Percentiles rank a stretch among this genome's conserved stretches.
Evolutionary conservation across 139 green algal genomes (phyloP).

Genomic region (Desmodesmus armatus): DNA sequence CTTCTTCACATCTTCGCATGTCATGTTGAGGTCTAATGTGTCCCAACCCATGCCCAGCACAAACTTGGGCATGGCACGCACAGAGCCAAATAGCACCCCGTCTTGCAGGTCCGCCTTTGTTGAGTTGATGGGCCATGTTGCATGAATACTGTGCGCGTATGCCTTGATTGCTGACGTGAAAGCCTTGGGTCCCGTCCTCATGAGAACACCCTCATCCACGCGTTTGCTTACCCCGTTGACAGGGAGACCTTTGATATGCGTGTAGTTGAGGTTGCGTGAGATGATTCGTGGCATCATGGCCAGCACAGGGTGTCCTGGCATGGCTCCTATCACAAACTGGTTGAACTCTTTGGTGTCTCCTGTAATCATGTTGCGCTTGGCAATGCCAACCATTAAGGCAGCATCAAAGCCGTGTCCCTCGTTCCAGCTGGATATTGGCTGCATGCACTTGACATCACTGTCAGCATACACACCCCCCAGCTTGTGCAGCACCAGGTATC

Average conservation of each 20-base stretch:
- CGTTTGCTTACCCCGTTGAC: background rate
- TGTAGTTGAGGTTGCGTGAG: conserved; percentile 12
- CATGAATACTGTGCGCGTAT: background rate
- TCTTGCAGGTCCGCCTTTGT: conserved; percentile 7
- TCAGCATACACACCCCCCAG: conserved; percentile 42
- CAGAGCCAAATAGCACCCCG: conserved; percentile 26
- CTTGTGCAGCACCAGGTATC: conserved; percentile 36
- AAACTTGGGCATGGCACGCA: conserved; percentile 41
- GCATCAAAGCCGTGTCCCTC: conserved; percentile 19
- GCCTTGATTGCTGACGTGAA: conserved; percentile 20
- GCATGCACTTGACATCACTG: conserved; percentile 44
- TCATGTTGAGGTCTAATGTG: conserved; percentile 39
- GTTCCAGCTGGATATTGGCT: conserved; percentile 42
- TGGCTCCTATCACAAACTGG: conserved; percentile 37
- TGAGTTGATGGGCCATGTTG: conserved; percentile 23
- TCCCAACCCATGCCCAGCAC: conserved; percentile 42
- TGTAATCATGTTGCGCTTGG: conserved; percentile 8
- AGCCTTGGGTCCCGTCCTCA: conserved; percentile 17
- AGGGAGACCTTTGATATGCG: background rate
- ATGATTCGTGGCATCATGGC: conserved; percentile 26
- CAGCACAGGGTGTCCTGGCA: conserved; percentile 37
- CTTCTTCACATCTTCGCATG: conserved; percentile 25
- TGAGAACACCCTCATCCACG: conserved; percentile 10
- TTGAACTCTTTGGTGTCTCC: conserved; percentile 31
- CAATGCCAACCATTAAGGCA: conserved; percentile 23